Evolutionary conservation across 2,329 filamentous ascomycete genomes (phyloP), one percentile per base, ranked within the genome.

Genomic region (Akanthomyces uredinophilus): DNA sequence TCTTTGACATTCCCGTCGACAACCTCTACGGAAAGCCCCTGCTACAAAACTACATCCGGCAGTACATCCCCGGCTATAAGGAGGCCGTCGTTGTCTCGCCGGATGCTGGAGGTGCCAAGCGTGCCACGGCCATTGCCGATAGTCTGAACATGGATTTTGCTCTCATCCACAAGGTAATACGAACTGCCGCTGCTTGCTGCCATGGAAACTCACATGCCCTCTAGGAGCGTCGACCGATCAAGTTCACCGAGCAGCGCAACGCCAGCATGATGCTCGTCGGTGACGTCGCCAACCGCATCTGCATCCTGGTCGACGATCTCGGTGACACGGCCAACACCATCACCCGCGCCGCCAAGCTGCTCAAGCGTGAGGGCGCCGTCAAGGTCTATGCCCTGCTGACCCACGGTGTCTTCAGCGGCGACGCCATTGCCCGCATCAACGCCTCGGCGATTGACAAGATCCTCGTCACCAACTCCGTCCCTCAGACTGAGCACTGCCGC

Each of bases 1-100:
- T 97, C 81, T 98, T 99, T 72, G 94, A 99, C 72, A 96, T 98
- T 63, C 95, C 95, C 2, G 95, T 99, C 62, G 95, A 99, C 78
- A 99, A 99, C 74, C 83, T 99, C 20, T 98, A 98, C 77, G 94
- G 88, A 62, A 87, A 90, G 68, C 88, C 90, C 55, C 78, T 93
- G 56, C 80, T 89, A 60, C 86, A 88, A 72, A 83, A 83, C 65
- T 89, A 88, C 71, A 88, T 89, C 68, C 88, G 92, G 72, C 87
- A 90, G 71, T 86, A 92, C 70, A 95, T 96, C 64, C 88, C 91
- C 54, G 88, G 93, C 71, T 93, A 88, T 76, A 89, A 88, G 74
- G 86, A 94, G 63, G 90, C 91, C 43, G 92, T 99, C 51, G 90
- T 99, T 71, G 94, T 99, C 70, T 96, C 91, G 71, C 95, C 95